Conservation (phyloP, 2,329 filamentous ascomycete species). For the Canariomyces notabilis region DNA sequence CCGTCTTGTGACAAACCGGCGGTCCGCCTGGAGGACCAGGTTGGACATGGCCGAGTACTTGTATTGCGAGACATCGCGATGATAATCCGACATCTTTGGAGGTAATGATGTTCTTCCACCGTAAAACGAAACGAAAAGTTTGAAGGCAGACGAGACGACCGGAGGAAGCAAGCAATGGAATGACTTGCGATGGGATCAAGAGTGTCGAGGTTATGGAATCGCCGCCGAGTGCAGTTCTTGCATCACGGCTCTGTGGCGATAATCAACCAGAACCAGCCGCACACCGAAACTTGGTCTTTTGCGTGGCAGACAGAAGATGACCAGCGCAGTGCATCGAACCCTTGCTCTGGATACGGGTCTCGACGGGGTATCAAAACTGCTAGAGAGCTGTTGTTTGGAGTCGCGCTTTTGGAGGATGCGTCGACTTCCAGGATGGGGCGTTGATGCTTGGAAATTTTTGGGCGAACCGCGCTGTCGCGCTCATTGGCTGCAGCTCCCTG, state of each 20-base stretch:
- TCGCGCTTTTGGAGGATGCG: slow-evolving; percentile 3
- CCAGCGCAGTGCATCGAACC: slow-evolving; percentile 15
- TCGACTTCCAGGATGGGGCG: neutral
- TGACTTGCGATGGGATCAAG: neutral
- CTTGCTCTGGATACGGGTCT: neutral
- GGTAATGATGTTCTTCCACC: slow-evolving; percentile 22
- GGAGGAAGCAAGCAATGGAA: neutral
- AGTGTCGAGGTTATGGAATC: slow-evolving; percentile 5
- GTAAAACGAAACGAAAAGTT: neutral
- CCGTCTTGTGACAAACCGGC: slow-evolving; percentile 86
- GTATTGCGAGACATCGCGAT: slow-evolving; percentile 88
- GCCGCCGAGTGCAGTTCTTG: slow-evolving; percentile 10
- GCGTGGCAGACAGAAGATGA: slow-evolving; percentile 4
- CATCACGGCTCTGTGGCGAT: slow-evolving; percentile 14
- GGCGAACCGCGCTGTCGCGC: slow-evolving; percentile 9
- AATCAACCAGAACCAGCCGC: slow-evolving; percentile 14
- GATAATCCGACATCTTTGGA: slow-evolving; percentile 64
- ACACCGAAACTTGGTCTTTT: slow-evolving; percentile 14
- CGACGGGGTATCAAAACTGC: slow-evolving; percentile 1
- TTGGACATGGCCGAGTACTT: slow-evolving; percentile 99
- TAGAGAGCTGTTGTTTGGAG: neutral
- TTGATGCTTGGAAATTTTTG: slow-evolving; percentile 22
- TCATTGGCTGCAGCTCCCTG: slow-evolving; percentile 18
- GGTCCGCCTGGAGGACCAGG: slow-evolving; percentile 99
- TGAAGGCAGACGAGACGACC: neutral